Base-by-base conservation (phyloP, 768 basidiomycete genomes). In the Nidula microcarpa region DNA sequence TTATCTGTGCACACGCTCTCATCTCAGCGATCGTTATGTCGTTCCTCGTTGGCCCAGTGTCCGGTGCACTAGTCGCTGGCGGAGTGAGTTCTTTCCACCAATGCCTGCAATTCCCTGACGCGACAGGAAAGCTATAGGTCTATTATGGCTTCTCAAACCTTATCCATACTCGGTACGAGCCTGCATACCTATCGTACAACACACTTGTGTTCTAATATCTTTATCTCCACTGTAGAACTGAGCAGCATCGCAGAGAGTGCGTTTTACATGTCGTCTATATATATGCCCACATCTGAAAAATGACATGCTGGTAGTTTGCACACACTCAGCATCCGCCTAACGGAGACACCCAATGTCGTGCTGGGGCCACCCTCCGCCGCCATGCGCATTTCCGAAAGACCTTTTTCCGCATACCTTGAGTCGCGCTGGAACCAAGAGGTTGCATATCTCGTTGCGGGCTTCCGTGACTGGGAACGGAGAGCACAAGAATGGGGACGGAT, bases 141-240 rank as follows among this genome's bases (percentile, higher is more conserved):
- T 88, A 87, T 68, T 87, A 87, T 65, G 86, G 84, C 18, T 84
- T 87, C 62, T 87, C 85, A 2, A 82, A 77, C 60, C 62, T 86
- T 65, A 84, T 87, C 47, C 76, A 80, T 47, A 77, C 78, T 44
- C 75, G 75, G 86, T 84, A 43, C 43, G 46, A 53, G 44, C 30
- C 18, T 23, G 23, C 23, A 23, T 23, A 23, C 23, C 23, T 23
- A 23, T 46, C 48, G 23, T 16, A 35, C 49, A n/a, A 50, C 45
- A 49, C 43, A 37, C 32, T 34, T 44, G 44, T 9, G 44, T 53
- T 58, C 47, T 47, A 47, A 43, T 47, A 23, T 33, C 16, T 39
- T 43, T 23, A 23, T 23, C 23, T 23, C 23, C 4, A 23, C 23
- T 23, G 35, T 53, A 87, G 84, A 60, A 86, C 82, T 32, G 74